Evolutionary conservation across 306 rosid genomes (phyloP), one percentile per base, ranked within the genome.

Genomic region (Glycine tomentella): DNA sequence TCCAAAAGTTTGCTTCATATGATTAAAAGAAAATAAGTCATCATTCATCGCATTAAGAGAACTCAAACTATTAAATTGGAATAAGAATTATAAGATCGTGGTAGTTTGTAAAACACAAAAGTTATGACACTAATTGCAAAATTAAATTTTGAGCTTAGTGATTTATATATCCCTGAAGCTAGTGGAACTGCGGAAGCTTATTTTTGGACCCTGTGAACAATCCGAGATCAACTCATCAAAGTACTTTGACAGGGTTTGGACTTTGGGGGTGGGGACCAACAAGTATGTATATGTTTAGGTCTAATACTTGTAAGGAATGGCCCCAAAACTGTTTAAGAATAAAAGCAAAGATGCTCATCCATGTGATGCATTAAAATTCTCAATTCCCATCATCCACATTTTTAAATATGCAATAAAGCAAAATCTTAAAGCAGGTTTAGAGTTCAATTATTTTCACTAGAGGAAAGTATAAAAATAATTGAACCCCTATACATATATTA

Each of bases 1-100:
- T 72, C 97, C 97, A 91, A 58, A 89, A 87, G 57, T 82, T 87
- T 44, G 82, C 97, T 90, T 74, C 87, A 87, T 13, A 36, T 48
- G 33, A 33, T 25, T 0, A 38, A 3, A n/a, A 9, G 4, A 56
- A 17, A 16, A 11, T 36, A 3, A 51, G 6, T 10, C 3, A 17
- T 17, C n/a, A 68, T 8, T 40, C n/a, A 74, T 69, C 64, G 48
- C 72, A 63, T 10, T 49, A 49, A 15, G 8, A 25, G 31, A 14
- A 55, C 7, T 16, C 40, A 17, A n/a, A 3, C 17, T 3, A 52
- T 8, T 56, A 52, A 15, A 31, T 52, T 72, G 9, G 4, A 36
- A n/a, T 14, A 74, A 56, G 20, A 25, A 25, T 25, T 25, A 25
- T 25, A 1, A 20, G 2, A 25, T 25, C 31, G 31, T 25, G 31